Conservation (phyloP, 495 filamentous ascomycete genomes). For the Thozetella sp. region DNA sequence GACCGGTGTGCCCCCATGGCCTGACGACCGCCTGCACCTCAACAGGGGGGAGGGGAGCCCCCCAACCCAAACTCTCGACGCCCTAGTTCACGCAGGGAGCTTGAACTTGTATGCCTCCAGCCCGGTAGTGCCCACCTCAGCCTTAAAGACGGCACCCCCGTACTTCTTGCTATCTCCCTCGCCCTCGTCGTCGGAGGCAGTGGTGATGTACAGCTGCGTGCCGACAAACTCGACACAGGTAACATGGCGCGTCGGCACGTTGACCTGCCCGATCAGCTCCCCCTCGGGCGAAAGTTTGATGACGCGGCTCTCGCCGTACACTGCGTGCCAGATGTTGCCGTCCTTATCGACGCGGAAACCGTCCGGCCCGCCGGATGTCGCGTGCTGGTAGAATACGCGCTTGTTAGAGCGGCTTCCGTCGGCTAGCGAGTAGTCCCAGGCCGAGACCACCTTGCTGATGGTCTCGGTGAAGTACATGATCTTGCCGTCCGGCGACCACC, state of each 20-base stretch:
- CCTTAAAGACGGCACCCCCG: slow-evolving; percentile 66
- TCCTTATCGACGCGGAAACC: slow-evolving; percentile 74
- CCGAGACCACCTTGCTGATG: slow-evolving; percentile 68
- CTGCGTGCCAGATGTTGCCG: slow-evolving; percentile 77
- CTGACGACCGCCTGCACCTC: background rate
- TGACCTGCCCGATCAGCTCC: slow-evolving; percentile 65
- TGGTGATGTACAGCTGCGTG: slow-evolving; percentile 75
- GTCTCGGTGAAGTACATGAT: slow-evolving; percentile 87
- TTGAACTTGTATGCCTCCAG: slow-evolving; percentile 59
- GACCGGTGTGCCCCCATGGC: too few species aligned
- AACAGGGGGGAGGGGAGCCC: too few species aligned
- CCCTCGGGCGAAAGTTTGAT: slow-evolving; percentile 67
- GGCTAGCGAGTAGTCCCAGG: slow-evolving; percentile 70
- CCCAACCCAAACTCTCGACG: too few species aligned
- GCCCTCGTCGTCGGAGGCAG: slow-evolving; percentile 61
- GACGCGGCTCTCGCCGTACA: slow-evolving; percentile 71
- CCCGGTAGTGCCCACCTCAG: slow-evolving; percentile 68
- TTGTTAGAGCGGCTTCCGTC: slow-evolving; percentile 68
- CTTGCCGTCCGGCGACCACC: slow-evolving; percentile 69
- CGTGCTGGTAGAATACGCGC: slow-evolving; percentile 66
- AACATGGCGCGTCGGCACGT: slow-evolving; percentile 66
- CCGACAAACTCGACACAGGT: slow-evolving; percentile 76
- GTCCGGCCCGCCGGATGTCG: slow-evolving; percentile 67
- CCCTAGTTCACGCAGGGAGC: slow-evolving; percentile 24
- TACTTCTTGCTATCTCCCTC: slow-evolving; percentile 60